Conservation (phyloP, 2,329 filamentous ascomycete genomes). For the Xylaria sp. region DNA sequence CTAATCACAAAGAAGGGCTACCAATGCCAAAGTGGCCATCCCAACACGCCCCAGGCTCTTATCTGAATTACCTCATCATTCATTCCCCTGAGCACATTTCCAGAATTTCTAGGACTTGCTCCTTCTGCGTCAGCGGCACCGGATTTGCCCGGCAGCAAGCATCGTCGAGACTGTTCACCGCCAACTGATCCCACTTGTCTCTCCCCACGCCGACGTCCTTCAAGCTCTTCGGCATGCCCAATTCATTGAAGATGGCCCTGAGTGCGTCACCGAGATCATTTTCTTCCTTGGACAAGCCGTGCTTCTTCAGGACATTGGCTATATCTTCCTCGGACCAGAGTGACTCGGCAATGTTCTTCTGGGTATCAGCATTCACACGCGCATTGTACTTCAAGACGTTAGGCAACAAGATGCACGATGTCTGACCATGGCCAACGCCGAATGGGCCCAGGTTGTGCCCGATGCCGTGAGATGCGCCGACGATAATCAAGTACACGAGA, state of each 20-base stretch:
- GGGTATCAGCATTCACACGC: not conserved
- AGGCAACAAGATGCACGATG: conserved; percentile 39
- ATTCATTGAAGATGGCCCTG: conserved; percentile 34
- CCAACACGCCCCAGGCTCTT: not conserved
- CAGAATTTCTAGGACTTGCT: conserved; percentile 39
- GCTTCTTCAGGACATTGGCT: conserved; percentile 1
- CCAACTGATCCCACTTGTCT: conserved; percentile 37
- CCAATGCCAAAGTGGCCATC: not conserved
- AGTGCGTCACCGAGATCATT: conserved; percentile 23
- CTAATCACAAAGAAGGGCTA: too few relatives aligned
- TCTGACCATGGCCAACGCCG: conserved; percentile 41
- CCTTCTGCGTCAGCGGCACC: conserved; percentile 35
- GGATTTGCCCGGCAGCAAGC: conserved; percentile 34
- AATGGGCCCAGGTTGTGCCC: conserved; percentile 41
- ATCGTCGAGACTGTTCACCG: conserved; percentile 35
- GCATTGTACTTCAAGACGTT: conserved; percentile 25
- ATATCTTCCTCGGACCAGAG: not conserved
- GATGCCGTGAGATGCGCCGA: conserved; percentile 40
- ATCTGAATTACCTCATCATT: not conserved
- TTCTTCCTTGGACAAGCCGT: not conserved
- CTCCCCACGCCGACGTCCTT: conserved; percentile 36
- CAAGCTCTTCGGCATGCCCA: conserved; percentile 37
- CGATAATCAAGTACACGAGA: conserved; percentile 28
- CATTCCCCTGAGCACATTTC: conserved; percentile 31
- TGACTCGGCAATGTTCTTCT: not conserved